Conservation (phyloP, 768 basidiomycete species). For the Tephrocybe sp. region DNA sequence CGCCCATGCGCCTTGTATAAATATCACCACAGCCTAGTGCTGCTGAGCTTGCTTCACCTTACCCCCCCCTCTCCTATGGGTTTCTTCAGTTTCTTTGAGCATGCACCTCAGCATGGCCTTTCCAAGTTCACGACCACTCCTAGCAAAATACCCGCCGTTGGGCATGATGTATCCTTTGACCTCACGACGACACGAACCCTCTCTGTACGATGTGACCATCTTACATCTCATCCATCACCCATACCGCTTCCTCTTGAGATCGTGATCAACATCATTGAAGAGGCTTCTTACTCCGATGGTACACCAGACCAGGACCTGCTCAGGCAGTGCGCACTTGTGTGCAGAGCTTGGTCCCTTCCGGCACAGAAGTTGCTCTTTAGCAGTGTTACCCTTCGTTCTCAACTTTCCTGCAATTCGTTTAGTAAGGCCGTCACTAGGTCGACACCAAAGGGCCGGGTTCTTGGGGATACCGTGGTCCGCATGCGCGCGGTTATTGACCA, state of each 20-base stretch:
- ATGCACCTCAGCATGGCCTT: constrained; percentile 23
- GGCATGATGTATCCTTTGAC: constrained; percentile 40
- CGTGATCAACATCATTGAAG: constrained; percentile 61
- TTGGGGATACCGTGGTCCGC: constrained; percentile 52
- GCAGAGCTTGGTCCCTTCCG: constrained; percentile 61
- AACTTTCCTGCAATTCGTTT: constrained; percentile 56
- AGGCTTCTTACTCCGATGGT: constrained; percentile 40
- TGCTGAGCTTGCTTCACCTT: constrained; percentile 10
- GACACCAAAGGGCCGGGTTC: constrained; percentile 46
- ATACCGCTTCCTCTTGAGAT: constrained; percentile 60
- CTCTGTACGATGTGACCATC: constrained; percentile 17
- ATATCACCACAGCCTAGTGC: constrained; percentile 24
- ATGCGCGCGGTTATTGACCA: constrained; percentile 63
- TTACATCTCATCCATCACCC: constrained; percentile 18
- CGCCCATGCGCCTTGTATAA: constrained; percentile 18
- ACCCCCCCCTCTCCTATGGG: constrained; percentile 21
- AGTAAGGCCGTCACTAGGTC: constrained; percentile 45
- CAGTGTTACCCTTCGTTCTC: constrained; percentile 52
- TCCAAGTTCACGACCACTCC: constrained; percentile 25
- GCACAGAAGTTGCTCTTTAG: constrained; percentile 68
- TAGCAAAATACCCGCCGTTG: constrained; percentile 27
- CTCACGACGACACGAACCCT: constrained; percentile 27
- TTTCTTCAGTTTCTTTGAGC: constrained; percentile 30
- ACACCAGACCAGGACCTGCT: constrained; percentile 43
- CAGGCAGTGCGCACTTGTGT: constrained; percentile 59